These are phyloP conservation scores for Chlorophyllum brunneum DNA, from an alignment of 768 basidiomycete species.

Conservation along the genomic window DNA sequence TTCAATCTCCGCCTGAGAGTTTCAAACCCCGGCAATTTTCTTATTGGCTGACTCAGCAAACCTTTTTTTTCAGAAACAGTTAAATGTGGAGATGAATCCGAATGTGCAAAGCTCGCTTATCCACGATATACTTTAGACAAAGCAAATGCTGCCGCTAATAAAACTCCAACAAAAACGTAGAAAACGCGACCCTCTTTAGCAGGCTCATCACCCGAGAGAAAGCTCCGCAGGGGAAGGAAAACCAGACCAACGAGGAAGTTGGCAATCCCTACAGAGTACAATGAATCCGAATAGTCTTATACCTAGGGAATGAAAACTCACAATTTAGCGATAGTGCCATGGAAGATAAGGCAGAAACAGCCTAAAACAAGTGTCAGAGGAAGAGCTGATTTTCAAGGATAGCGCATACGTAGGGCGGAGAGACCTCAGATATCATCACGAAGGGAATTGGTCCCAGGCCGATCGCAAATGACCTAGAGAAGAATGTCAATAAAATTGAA, in stretches of 20 bases:
- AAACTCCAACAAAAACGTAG: slow-evolving; percentile 69
- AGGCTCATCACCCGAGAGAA: slow-evolving; percentile 57
- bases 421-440: slow-evolving; percentile 87
- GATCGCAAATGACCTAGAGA: slow-evolving; percentile 72
- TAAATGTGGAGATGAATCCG: neutral
- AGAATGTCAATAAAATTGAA: neutral
- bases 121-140: slow-evolving; percentile 37
- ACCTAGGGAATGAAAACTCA: slow-evolving; percentile 27
- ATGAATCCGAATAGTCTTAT: slow-evolving; percentile 6
- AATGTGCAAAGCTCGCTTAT: slow-evolving; percentile 15
- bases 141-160: slow-evolving; percentile 37
- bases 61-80: neutral
- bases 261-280: slow-evolving; percentile 56
- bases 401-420: slow-evolving; percentile 64
- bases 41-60: neutral
- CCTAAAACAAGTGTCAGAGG: slow-evolving; percentile 34
- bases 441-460: slow-evolving; percentile 94
- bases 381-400: neutral
- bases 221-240: slow-evolving; percentile 81
- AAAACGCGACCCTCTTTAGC: slow-evolving; percentile 84
- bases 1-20: slow-evolving; percentile 29
- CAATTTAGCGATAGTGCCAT: slow-evolving; percentile 72
- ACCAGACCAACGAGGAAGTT: slow-evolving; percentile 84
- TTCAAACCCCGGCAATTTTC: slow-evolving; percentile 25
- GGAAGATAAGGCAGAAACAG: slow-evolving; percentile 78